phyloP scores from a whole-genome alignment of 2,329 filamentous ascomycete species.

The Coniochaeta sp. region DNA sequence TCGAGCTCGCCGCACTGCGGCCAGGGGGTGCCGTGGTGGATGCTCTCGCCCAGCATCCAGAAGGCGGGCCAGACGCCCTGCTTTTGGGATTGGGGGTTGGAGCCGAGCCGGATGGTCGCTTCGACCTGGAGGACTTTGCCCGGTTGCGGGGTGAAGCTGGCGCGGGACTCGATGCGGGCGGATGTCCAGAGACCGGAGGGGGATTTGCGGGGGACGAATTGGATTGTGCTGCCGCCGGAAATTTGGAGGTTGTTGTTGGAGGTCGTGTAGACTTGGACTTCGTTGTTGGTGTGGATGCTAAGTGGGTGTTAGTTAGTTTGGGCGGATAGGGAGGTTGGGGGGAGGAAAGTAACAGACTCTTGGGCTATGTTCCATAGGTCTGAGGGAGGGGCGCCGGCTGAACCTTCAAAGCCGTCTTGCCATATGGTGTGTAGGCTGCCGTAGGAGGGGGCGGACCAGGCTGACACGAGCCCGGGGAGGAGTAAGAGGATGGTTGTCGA shows the following conservation, averaged over 20 bases:
- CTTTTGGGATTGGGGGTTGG: slow-evolving; percentile 28
- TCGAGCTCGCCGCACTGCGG: slow-evolving; percentile 50
- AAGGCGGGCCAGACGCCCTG: slow-evolving; percentile 54
- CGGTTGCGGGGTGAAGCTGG: slow-evolving; percentile 35
- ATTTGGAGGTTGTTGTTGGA: slow-evolving; percentile 41
- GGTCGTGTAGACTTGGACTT: slow-evolving; percentile 41
- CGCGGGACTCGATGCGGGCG: slow-evolving; percentile 43
- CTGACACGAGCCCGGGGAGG: slow-evolving; percentile 21
- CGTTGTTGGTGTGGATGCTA: slow-evolving; percentile 41
- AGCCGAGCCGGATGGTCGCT: slow-evolving; percentile 38
- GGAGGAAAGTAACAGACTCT: slow-evolving; percentile 9
- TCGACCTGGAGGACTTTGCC: slow-evolving; percentile 41
- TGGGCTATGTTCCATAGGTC: slow-evolving; percentile 34
- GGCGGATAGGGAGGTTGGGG: neutral
- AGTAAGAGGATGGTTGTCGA: slow-evolving; percentile 21
- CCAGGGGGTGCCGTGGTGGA: slow-evolving; percentile 42
- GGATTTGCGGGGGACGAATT: slow-evolving; percentile 40
- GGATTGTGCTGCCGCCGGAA: slow-evolving; percentile 41
- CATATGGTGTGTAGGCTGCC: slow-evolving; percentile 30
- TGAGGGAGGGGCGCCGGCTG: slow-evolving; percentile 22
- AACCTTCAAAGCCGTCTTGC: slow-evolving; percentile 35
- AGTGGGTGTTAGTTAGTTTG: neutral
- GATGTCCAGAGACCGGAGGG: slow-evolving; percentile 42
- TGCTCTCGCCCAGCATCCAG: slow-evolving; percentile 46
- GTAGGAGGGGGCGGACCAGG: slow-evolving; percentile 31